These are phyloP conservation scores for Yarrowia yakushimensis DNA, from an alignment of 805 yeast species.

Conservation along the genomic window DNA sequence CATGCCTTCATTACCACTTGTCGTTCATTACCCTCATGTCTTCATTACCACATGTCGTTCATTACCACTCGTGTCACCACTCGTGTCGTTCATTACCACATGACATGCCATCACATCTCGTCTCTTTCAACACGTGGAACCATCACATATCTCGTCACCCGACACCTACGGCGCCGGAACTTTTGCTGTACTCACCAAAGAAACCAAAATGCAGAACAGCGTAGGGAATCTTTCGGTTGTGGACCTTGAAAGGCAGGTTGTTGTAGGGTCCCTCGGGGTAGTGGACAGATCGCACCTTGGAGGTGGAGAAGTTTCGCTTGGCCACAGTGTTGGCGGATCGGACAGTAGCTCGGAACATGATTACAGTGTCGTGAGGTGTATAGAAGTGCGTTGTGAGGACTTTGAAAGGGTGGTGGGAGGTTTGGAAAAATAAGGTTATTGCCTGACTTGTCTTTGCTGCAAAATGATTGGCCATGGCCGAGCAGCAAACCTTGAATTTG, in stretches of 20 bases:
- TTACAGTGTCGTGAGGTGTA: neutral
- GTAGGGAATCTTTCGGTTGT: slow-evolving; percentile 87
- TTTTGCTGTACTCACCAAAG: slow-evolving; percentile 49
- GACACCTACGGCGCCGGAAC: neutral
- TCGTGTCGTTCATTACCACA: no score
- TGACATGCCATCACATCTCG: no score
- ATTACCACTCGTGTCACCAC: no score
- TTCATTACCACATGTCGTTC: no score
- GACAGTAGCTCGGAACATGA: slow-evolving; percentile 27
- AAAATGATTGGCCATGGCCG: neutral
- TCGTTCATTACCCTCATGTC: no score
- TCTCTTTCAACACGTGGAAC: no score
- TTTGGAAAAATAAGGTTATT: slow-evolving; percentile 1
- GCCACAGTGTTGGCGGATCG: slow-evolving; percentile 30
- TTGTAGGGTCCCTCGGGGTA: slow-evolving; percentile 81
- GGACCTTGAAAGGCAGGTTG: slow-evolving; percentile 92
- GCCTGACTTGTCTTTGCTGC: slow-evolving; percentile 1
- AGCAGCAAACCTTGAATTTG: neutral
- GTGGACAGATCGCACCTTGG: slow-evolving; percentile 45
- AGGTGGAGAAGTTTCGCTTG: slow-evolving; percentile 37
- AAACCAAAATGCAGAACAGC: slow-evolving; percentile 77
- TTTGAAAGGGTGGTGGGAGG: neutral
- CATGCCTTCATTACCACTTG: no score
- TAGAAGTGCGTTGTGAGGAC: neutral
- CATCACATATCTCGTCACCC: neutral